Evolutionary conservation across 2,329 filamentous ascomycete genomes (phyloP).

Genomic region (Microascus cirrosus): DNA sequence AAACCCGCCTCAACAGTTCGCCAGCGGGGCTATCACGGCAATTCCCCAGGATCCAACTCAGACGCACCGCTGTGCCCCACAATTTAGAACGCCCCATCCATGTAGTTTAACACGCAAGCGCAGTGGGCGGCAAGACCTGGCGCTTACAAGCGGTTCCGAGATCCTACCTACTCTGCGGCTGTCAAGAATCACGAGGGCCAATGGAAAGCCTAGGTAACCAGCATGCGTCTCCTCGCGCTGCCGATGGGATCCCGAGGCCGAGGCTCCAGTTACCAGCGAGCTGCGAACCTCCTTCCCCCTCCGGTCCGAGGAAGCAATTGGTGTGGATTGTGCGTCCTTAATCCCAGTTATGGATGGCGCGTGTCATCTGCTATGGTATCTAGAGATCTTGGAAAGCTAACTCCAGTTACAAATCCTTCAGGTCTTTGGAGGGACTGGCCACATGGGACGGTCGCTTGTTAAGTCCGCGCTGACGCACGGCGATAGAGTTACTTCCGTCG

Average conservation of each 20-base stretch:
- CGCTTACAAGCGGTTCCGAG: neutral
- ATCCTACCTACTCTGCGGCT: neutral
- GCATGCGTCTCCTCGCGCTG: neutral
- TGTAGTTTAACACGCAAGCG: neutral
- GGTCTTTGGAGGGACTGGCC: slow-evolving; percentile 94
- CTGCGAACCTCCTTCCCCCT: slow-evolving; percentile 70
- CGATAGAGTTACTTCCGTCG: slow-evolving; percentile 79
- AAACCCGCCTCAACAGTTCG: no score
- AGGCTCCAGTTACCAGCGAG: slow-evolving; percentile 62
- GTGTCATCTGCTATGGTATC: neutral
- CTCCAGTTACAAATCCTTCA: slow-evolving; percentile 17
- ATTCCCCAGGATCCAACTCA: neutral
- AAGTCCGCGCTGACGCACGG: slow-evolving; percentile 70
- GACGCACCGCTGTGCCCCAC: neutral
- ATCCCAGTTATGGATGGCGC: neutral
- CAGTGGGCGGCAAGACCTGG: neutral
- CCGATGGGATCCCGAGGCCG: neutral
- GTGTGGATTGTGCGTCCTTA: slow-evolving; percentile 68
- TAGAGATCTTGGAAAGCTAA: neutral
- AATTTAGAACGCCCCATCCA: neutral
- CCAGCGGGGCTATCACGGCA: neutral
- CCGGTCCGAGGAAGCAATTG: slow-evolving; percentile 59
- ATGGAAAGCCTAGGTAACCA: neutral
- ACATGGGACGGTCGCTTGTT: slow-evolving; percentile 86
- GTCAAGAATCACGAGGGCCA: neutral